Evolutionary conservation across 257 asterid genomes (phyloP), one percentile per base, ranked within the genome.

Genomic region (Ballota nigra): DNA sequence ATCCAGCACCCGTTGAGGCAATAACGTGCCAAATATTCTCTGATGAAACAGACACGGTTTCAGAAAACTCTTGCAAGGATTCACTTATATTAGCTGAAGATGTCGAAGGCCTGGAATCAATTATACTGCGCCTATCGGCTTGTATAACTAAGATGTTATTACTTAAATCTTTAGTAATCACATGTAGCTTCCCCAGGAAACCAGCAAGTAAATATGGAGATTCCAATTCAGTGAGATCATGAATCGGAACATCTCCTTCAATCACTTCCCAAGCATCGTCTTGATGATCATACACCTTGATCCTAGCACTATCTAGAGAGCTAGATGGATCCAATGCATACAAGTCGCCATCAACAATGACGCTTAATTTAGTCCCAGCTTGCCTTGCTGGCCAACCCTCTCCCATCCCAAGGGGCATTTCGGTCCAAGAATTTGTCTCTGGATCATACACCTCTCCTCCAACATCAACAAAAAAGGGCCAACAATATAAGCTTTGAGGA

Each of bases 331-430:
- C 96, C 84, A 90, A 69, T 0, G 97, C 97, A 49, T 87, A 92
- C 33, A 92, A 80, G 19, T 87, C 97, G 24, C 84, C 98, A 33
- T 92, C 97, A 36, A 92, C 95, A 49, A 85, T 82, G 67, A 84
- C 97, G 19, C 98, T 87, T 77, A 90, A 33, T 73, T 92, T 92
- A 0, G 96, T 87, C 56, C 98, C 98, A 3, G 97, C 96, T 78
- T 90, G 97, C 80, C 87, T 78, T 7, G 98, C 95, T n/a, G 96
- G 97, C 98, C 98, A 93, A 12, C 98, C 97, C 69, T 89, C 98
- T 3, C 97, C 98, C 98, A 93, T 91, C 68, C 98, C 97, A 20
- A 69, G 71, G 6, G 97, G 96, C 97, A 93, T 93, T 71, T 91
- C 97, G 6, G 74, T 84, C 97, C 98, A 93, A 6, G 90, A 75